Evolutionary conservation across 2,329 filamentous ascomycete genomes (phyloP).

Genomic region (Lecanicillium sp.): DNA sequence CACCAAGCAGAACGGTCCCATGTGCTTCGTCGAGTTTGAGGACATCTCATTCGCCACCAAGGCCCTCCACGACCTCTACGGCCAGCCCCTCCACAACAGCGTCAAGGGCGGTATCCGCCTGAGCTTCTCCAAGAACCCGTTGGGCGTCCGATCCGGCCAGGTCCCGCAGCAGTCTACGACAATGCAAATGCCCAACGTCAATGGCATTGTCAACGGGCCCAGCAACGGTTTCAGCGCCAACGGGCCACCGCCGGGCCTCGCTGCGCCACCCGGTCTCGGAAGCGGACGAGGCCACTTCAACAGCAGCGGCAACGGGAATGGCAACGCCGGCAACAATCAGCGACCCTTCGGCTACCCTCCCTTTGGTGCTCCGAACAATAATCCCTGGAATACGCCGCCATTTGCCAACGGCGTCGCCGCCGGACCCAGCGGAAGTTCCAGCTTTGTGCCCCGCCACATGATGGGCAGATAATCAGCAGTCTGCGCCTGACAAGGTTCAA

Average conservation of each 20-base stretch:
- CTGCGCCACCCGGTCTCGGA: conserved; percentile 65
- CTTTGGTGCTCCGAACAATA: conserved; percentile 18
- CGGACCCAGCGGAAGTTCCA: neutral
- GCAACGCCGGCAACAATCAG: neutral
- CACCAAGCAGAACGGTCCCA: conserved; percentile 90
- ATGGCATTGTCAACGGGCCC: conserved; percentile 35
- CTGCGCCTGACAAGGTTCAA: neutral
- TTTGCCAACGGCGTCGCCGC: conserved; percentile 18
- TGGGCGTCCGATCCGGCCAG: conserved; percentile 81
- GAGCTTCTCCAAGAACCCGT: conserved; percentile 95
- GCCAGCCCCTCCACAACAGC: conserved; percentile 80
- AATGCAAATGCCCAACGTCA: conserved; percentile 47
- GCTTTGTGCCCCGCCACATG: conserved; percentile 12
- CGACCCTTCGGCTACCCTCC: conserved; percentile 11
- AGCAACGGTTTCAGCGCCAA: conserved; percentile 60
- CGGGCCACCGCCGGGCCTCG: conserved; percentile 76
- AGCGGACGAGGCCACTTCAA: conserved; percentile 18
- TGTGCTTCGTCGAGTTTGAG: conserved; percentile 99
- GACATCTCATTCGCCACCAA: conserved; percentile 89
- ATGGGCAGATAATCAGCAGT: conserved; percentile 12
- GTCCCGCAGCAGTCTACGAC: conserved; percentile 37
- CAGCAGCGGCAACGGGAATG: neutral
- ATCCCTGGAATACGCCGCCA: conserved; percentile 21
- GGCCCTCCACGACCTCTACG: conserved; percentile 83
- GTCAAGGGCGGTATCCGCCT: conserved; percentile 90